Conservation (phyloP, 768 basidiomycete species). For the Lentinula sp. region DNA sequence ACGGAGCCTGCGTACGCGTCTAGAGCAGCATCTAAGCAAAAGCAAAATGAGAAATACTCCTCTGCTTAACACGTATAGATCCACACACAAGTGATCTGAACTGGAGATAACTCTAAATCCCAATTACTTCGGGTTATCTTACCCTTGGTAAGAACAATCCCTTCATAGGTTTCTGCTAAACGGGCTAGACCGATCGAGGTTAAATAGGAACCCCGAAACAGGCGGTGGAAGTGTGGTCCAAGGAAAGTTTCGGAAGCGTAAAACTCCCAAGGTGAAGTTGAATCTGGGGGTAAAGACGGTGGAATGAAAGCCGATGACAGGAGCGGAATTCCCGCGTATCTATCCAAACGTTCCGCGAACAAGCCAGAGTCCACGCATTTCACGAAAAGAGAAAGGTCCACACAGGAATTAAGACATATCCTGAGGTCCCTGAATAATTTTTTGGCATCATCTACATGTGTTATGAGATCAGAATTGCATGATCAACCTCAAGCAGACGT, state of each 20-base stretch:
- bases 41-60: not conserved
- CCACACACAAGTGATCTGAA: slow-evolving; percentile 58
- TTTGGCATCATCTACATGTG: slow-evolving; percentile 37
- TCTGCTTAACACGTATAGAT: slow-evolving; percentile 6
- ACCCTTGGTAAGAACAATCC: slow-evolving; percentile 49
- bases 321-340: not conserved
- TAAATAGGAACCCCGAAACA: slow-evolving; percentile 71
- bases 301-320: not conserved
- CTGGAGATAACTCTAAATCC: slow-evolving; percentile 40
- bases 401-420: slow-evolving; percentile 42
- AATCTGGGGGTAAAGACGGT: not conserved
- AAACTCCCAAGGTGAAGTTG: not conserved
- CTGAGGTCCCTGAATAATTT: slow-evolving; percentile 54
- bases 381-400: slow-evolving; percentile 68
- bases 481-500: slow-evolving; percentile 5
- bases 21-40: slow-evolving; percentile 55
- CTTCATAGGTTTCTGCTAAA: slow-evolving; percentile 57
- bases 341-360: not conserved
- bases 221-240: not conserved
- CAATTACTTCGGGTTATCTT: slow-evolving; percentile 64
- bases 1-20: slow-evolving; percentile 63
- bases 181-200: slow-evolving; percentile 56
- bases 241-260: slow-evolving; percentile 2
- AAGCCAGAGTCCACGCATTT: slow-evolving; percentile 59
- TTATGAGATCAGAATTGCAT: not conserved